Percentiles rank a stretch among this genome's conserved stretches.
Conservation (phyloP, 768 basidiomycete species). For the Lactifluus subvellereus region DNA sequence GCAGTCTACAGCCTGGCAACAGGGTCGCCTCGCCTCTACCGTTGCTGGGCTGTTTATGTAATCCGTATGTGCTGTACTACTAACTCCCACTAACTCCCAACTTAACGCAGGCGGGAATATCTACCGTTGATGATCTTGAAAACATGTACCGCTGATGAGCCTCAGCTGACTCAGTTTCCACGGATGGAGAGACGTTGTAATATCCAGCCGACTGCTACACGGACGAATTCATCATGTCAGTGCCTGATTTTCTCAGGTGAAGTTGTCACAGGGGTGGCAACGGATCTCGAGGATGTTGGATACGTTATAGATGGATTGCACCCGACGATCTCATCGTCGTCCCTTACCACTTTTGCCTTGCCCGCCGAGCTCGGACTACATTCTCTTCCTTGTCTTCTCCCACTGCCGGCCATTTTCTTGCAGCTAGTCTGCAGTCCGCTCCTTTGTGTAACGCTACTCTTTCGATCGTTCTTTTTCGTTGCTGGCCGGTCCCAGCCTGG, state of each 20-base stretch:
- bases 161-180: neutral
- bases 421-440: conserved; percentile 48
- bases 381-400: neutral
- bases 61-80: too few species aligned
- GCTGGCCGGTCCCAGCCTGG: conserved; percentile 32
- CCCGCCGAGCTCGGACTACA: neutral
- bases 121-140: too few species aligned
- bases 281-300: neutral
- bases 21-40: too few species aligned
- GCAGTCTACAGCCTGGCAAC: too few species aligned
- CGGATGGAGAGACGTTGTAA: neutral
- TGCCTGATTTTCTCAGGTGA: neutral
- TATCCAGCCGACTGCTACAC: neutral
- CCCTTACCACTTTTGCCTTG: neutral
- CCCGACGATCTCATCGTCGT: neutral
- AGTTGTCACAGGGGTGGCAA: neutral
- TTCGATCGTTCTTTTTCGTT: conserved; percentile 20
- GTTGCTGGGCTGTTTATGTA: too few species aligned
- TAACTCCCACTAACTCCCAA: too few species aligned
- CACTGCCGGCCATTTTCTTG: conserved; percentile 23
- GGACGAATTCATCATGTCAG: neutral
- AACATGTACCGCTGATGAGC: neutral
- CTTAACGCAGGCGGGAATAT: too few species aligned
- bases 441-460: conserved; percentile 31
- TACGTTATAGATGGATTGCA: neutral